Conservation (phyloP, 257 asterid species). For the Pogostemon cablin region DNA sequence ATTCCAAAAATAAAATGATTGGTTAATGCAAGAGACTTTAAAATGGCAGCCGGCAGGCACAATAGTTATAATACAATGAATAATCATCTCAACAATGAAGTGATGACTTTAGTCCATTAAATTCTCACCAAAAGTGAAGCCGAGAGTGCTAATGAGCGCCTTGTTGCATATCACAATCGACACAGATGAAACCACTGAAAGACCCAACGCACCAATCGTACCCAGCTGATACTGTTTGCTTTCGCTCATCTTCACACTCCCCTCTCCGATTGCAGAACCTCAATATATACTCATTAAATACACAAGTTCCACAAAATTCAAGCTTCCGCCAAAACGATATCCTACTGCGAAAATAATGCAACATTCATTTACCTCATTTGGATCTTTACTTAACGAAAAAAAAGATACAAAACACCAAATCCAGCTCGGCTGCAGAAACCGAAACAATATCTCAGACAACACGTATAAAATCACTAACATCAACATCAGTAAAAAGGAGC, state of each 20-base stretch:
- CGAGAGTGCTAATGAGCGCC: constrained; percentile 58
- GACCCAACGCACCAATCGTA: constrained; percentile 55
- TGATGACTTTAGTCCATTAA: constrained; percentile 11
- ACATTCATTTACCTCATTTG: constrained; percentile 39
- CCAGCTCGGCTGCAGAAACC: constrained; percentile 40
- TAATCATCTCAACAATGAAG: constrained; percentile 9
- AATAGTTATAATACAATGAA: not conserved
- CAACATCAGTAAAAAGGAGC: constrained; percentile 15
- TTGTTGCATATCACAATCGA: constrained; percentile 59
- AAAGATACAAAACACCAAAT: constrained; percentile 32
- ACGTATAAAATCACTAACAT: not conserved
- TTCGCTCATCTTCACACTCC: constrained; percentile 46
- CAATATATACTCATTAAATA: constrained; percentile 37
- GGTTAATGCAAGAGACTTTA: constrained; percentile 11
- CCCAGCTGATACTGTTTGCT: constrained; percentile 56
- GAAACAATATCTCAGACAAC: not conserved
- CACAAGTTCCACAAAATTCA: constrained; percentile 29
- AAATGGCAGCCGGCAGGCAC: not conserved
- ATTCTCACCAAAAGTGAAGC: constrained; percentile 55
- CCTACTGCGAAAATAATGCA: constrained; percentile 14
- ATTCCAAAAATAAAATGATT: constrained; percentile 1
- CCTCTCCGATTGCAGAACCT: constrained; percentile 35
- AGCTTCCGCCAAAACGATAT: constrained; percentile 25
- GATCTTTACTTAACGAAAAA: constrained; percentile 21
- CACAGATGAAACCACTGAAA: constrained; percentile 59